Percentiles rank a stretch among this genome's conserved stretches.
These are phyloP conservation scores for Linnemannia exigua DNA, from an alignment of 192 early-diverging fungal genomes.

Conservation along the genomic window DNA sequence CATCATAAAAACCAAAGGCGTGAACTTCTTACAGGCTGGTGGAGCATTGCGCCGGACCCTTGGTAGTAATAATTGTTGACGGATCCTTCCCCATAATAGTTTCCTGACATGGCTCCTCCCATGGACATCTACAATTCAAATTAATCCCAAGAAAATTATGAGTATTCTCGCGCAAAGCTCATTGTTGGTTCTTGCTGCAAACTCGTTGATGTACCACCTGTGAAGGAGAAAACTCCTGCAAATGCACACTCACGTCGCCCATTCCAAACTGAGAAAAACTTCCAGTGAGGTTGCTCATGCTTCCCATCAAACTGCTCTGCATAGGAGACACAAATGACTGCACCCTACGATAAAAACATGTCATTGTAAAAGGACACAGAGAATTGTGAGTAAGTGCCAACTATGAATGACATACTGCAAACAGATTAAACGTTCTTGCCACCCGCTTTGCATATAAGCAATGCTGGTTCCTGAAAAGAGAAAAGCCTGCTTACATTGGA, in stretches of 20 bases:
- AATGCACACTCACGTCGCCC: slow-evolving; percentile 32
- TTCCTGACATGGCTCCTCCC: slow-evolving; percentile 27
- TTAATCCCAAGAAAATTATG: neutral
- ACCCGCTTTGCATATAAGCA: neutral
- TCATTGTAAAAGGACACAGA: neutral
- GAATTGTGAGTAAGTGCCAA: neutral
- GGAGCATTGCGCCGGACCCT: slow-evolving; percentile 46
- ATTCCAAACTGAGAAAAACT: slow-evolving; percentile 51
- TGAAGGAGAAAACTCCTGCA: neutral
- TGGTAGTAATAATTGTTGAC: slow-evolving; percentile 46
- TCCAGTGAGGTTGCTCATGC: slow-evolving; percentile 30
- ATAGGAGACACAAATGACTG: slow-evolving; percentile 38
- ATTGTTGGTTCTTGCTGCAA: too few relatives aligned
- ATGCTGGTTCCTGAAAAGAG: neutral
- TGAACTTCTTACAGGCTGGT: slow-evolving; percentile 56
- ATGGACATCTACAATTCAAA: slow-evolving; percentile 31
- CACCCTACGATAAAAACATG: slow-evolving; percentile 2
- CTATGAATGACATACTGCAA: too few relatives aligned
- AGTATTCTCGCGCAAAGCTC: neutral
- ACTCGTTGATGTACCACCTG: neutral
- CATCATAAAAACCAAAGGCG: too few relatives aligned
- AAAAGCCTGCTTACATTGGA: neutral
- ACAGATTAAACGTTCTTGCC: too few relatives aligned
- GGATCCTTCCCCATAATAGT: slow-evolving; percentile 41
- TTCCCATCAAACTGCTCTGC: slow-evolving; percentile 35